These are phyloP conservation scores for Eucalyptus marginata DNA, from an alignment of 345 rosid species.

Conservation along the genomic window DNA sequence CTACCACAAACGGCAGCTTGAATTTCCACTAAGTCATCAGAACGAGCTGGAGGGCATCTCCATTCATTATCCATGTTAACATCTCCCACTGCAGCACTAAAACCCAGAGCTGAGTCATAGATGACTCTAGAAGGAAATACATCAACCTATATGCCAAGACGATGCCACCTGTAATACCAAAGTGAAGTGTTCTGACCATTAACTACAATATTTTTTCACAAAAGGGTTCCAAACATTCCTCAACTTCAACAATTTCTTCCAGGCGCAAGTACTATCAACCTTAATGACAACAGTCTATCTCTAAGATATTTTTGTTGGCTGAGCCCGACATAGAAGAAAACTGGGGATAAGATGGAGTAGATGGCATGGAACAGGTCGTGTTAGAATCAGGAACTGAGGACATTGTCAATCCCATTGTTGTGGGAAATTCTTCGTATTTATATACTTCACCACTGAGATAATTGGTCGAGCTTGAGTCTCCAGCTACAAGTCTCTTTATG, in stretches of 20 bases:
- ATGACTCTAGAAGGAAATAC: background rate
- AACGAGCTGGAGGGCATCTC: background rate
- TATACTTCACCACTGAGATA: conserved; percentile 80
- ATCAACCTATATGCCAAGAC: background rate
- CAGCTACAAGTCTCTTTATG: conserved; percentile 33
- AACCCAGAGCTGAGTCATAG: background rate
- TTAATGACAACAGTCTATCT: background rate
- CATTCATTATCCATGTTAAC: background rate
- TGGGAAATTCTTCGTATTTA: conserved; percentile 36
- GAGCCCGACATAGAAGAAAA: background rate
- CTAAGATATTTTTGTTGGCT: background rate
- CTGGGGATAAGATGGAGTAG: background rate
- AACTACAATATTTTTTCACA: background rate
- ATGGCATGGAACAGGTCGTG: conserved; percentile 18
- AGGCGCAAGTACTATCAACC: background rate
- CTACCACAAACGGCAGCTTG: background rate
- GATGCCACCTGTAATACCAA: background rate
- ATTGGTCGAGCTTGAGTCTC: conserved; percentile 35
- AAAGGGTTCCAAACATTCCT: background rate
- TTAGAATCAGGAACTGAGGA: conserved; percentile 10
- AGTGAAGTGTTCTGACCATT: background rate
- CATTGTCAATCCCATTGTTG: conserved; percentile 6
- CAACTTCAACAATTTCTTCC: background rate
- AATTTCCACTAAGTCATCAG: background rate
- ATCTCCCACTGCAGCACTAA: background rate